Evolutionary conservation across 768 basidiomycete species (phyloP), one percentile per base, ranked within the genome.

Genomic region (Mycena kentingensis): DNA sequence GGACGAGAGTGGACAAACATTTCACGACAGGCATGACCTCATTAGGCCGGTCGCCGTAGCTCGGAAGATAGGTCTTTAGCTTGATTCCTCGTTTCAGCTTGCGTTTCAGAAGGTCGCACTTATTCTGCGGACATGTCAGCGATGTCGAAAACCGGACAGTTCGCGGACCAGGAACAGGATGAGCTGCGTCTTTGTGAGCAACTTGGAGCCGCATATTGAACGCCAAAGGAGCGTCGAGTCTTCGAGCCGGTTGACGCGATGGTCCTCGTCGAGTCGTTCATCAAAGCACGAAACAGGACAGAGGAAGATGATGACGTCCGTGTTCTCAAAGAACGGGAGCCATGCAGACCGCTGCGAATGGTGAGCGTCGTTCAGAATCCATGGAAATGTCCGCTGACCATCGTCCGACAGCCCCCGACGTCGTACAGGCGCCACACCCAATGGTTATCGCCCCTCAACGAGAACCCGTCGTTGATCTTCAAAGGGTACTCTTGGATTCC

Each of bases 201-300:
- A 74, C 55, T 81, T 79, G 24, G 83, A 82, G 31, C 80, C 77
- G 63, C 85, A 85, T 55, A 90, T 81, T 10, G 80, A 77, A 43
- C 80, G 84, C 88, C 88, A 90, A 13, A 89, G 72, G 34, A 82
- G 74, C 44, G 86, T 80, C 1, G 86, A 86, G 67, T 90, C 88
- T 61, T 89, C 84, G 22, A 90, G 73, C 11, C 88, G 79, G 63
- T 90, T 90, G 47, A 89, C 81, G 24, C 76, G 73, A 5, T 73
- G 72, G 63, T 90, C 88, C 69, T 91, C 88, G 52, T 83, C 77
- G 1, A 88, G 72, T 15, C 78, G 73, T 64, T 91, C 86, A 64
- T 92, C 88, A 58, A 91, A 92, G 41, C 85, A 87, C 16, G 87
- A 89, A 36, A 92, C 78, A 7, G 90, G 90, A 2, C 87, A 85